Evolutionary conservation across 1,284 basidiomycete species (phyloP).

Genomic region (Earliella scabrosa): DNA sequence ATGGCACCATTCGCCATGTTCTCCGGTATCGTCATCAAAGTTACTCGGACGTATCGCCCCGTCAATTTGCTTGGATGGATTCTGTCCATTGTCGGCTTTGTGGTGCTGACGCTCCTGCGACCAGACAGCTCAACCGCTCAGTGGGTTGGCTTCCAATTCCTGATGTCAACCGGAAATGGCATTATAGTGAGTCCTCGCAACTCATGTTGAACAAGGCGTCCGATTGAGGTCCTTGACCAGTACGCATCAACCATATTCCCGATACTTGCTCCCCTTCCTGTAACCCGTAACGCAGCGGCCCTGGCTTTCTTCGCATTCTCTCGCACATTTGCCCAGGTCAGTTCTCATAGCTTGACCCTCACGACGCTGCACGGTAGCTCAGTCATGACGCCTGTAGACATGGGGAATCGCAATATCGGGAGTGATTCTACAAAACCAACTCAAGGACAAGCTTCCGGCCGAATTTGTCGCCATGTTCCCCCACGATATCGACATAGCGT

Average conservation of each 20-base stretch:
- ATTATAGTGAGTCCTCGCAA: constrained; percentile 25
- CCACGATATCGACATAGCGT: constrained; percentile 38
- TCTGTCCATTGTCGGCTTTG: constrained; percentile 35
- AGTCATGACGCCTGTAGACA: constrained; percentile 25
- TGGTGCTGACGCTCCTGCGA: constrained; percentile 31
- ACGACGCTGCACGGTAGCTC: not conserved
- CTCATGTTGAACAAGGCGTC: no score
- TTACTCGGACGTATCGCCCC: constrained; percentile 29
- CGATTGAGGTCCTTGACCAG: constrained; percentile 8
- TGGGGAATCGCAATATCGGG: constrained; percentile 45
- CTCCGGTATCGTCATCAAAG: constrained; percentile 26
- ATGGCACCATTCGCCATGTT: constrained; percentile 30
- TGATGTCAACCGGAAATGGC: constrained; percentile 30
- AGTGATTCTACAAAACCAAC: constrained; percentile 45
- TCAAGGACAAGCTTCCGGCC: constrained; percentile 37
- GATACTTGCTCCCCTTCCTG: constrained; percentile 38
- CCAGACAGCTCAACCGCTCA: constrained; percentile 30
- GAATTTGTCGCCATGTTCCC: constrained; percentile 38
- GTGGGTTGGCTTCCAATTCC: constrained; percentile 39
- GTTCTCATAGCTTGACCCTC: not conserved
- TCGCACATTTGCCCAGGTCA: constrained; percentile 33
- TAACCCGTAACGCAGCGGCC: constrained; percentile 32
- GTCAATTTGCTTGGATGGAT: constrained; percentile 33
- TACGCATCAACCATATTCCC: constrained; percentile 36
- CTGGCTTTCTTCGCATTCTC: constrained; percentile 38